Evolutionary conservation across 2,329 filamentous ascomycete genomes (phyloP).

Genomic region (Paecilomyces formosus): DNA sequence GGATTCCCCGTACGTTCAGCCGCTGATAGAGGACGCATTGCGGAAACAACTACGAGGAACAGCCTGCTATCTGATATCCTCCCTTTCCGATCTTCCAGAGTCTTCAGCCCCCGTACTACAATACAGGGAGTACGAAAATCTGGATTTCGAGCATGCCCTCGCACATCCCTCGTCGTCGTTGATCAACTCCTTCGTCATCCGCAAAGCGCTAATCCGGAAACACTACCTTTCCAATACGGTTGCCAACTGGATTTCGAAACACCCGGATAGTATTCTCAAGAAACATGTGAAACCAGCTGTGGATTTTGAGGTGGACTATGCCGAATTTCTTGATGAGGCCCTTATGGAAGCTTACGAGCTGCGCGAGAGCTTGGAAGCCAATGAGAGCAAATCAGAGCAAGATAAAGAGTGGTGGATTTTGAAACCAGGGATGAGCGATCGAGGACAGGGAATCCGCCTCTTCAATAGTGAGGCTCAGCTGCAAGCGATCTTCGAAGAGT

Average conservation of each 20-base stretch:
- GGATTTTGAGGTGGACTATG: slow-evolving; percentile 90
- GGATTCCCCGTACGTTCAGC: slow-evolving; percentile 82
- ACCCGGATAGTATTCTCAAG: slow-evolving; percentile 62
- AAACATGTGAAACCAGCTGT: slow-evolving; percentile 69
- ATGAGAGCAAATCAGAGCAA: slow-evolving; percentile 56
- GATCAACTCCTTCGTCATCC: slow-evolving; percentile 86
- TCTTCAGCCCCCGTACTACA: slow-evolving; percentile 55
- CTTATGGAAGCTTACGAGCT: slow-evolving; percentile 85
- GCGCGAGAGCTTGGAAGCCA: slow-evolving; percentile 65
- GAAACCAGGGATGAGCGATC: slow-evolving; percentile 95
- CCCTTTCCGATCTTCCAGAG: slow-evolving; percentile 41
- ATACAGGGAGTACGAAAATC: slow-evolving; percentile 76
- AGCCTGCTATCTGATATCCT: slow-evolving; percentile 49
- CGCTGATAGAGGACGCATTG: slow-evolving; percentile 70
- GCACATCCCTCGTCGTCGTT: slow-evolving; percentile 55
- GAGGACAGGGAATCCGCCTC: slow-evolving; percentile 84
- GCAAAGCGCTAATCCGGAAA: slow-evolving; percentile 93
- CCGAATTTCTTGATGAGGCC: slow-evolving; percentile 92
- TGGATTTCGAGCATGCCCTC: slow-evolving; percentile 74
- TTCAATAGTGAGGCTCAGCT: slow-evolving; percentile 81
- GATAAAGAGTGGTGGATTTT: slow-evolving; percentile 90
- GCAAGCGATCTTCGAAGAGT: slow-evolving; percentile 81
- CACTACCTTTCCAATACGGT: slow-evolving; percentile 85
- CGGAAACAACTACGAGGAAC: slow-evolving; percentile 50
- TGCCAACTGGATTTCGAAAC: slow-evolving; percentile 76